A percentile compares a stretch with the other conserved stretches of the same genome.
phyloP scores from a whole-genome alignment of 2,329 filamentous ascomycete genomes.

The Pseudopyricularia javanii region DNA sequence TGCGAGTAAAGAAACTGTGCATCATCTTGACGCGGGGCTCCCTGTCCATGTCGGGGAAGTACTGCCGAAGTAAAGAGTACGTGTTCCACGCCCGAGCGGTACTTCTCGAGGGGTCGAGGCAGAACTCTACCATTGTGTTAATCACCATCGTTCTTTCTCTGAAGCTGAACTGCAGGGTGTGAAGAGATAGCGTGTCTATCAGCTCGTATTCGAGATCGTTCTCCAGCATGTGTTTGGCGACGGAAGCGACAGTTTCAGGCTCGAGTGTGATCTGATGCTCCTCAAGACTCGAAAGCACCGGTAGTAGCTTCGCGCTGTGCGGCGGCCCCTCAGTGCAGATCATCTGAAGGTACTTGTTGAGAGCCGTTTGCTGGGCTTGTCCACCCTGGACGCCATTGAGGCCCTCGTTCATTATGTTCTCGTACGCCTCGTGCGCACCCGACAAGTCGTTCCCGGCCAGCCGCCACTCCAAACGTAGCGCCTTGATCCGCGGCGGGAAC shows the following conservation, averaged over 20 bases:
- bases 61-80: constrained; percentile 53
- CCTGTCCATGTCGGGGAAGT: constrained; percentile 54
- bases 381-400: not conserved
- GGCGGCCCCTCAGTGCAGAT: constrained; percentile 46
- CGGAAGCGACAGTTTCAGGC: constrained; percentile 58
- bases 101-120: constrained; percentile 47
- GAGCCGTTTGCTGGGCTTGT: constrained; percentile 35
- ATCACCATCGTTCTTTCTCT: constrained; percentile 57
- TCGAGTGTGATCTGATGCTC: constrained; percentile 58
- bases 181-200: constrained; percentile 68
- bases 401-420: constrained; percentile 39
- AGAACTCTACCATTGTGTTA: constrained; percentile 54
- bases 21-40: constrained; percentile 60
- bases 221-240: constrained; percentile 64
- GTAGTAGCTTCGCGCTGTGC: constrained; percentile 59
- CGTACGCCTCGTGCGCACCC: constrained; percentile 54
- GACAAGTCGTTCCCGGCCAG: constrained; percentile 61
- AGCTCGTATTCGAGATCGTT: constrained; percentile 69
- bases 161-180: constrained; percentile 58
- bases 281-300: constrained; percentile 62
- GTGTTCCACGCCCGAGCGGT: constrained; percentile 53
- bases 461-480: constrained; percentile 65
- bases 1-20: constrained; percentile 66
- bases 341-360: constrained; percentile 62
- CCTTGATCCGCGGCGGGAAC: constrained; percentile 57